These are phyloP conservation scores for Candida multigemmis DNA, from an alignment of 805 yeast genomes.

Conservation along the genomic window DNA sequence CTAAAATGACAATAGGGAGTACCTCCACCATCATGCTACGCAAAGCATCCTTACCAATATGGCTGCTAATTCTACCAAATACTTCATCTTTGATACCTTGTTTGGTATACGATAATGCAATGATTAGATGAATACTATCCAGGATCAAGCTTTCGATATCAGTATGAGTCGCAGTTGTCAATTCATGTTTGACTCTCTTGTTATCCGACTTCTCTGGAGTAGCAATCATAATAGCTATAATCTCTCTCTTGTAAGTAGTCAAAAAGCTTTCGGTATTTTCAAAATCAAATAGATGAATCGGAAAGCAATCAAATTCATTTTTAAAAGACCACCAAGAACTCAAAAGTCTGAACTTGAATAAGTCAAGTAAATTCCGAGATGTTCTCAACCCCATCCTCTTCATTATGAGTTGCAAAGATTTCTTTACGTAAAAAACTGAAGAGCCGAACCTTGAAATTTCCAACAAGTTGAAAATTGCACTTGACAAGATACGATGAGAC, in stretches of 20 bases:
- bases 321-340: constrained; percentile 35
- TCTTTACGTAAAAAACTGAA: constrained; percentile 18
- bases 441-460: constrained; percentile 26
- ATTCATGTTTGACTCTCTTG: constrained; percentile 3
- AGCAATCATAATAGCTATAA: neutral
- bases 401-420: constrained; percentile 16
- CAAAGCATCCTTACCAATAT: constrained; percentile 9
- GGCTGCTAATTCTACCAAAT: constrained; percentile 7
- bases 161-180: constrained; percentile 8
- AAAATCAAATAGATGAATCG: constrained; percentile 31
- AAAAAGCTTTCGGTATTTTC: neutral
- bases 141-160: constrained; percentile 11
- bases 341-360: constrained; percentile 24
- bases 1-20: constrained; percentile 24
- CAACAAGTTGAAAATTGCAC: constrained; percentile 30
- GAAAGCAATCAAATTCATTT: constrained; percentile 27
- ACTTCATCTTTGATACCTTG: constrained; percentile 27
- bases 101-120: constrained; percentile 36
- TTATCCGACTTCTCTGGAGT: constrained; percentile 8
- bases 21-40: too few relatives aligned
- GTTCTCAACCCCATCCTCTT: constrained; percentile 4
- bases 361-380: constrained; percentile 15
- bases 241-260: neutral
- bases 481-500: constrained; percentile 19
- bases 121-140: constrained; percentile 25